Evolutionary conservation across 495 filamentous ascomycete genomes (phyloP), one percentile per base, ranked within the genome.

Genomic region (Entonaema liquescens): DNA sequence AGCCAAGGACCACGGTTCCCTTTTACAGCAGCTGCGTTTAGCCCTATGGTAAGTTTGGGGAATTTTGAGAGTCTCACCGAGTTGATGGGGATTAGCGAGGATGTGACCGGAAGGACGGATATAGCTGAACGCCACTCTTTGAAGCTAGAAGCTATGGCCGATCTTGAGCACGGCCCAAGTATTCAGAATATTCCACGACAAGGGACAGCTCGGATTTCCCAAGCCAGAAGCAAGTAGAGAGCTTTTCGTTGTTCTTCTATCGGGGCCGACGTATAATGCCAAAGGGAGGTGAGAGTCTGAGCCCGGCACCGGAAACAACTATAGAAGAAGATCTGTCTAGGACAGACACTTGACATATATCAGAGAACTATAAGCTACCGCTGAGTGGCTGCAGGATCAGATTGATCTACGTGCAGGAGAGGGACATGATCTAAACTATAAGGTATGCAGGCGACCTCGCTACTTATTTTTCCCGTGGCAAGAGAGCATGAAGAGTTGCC

Each of bases 91-190:
- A 49, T 35, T 28, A 70, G 53, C 53, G 61, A 58, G 57, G 65
- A 42, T 65, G 64, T 73, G 57, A 70, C 47, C 19, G 59, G 57
- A 47, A 28, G 54, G 31, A 70, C 42, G 42, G 44, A 26, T 67
- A 74, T 74, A 74, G 60, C 60, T 70, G 54, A 33, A 66, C 65
- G 62, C 75, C 75, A 77, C 75, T 54, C 68, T 75, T 29, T 67
- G 42, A 72, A 63, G 59, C 62, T 59, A 67, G 64, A 74, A 67
- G 65, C 65, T 72, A 40, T 71, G 70, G 60, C 70, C 63, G 64
- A 65, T 68, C 38, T 36, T 65, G 56, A 38, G 70, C 70, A 68
- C 70, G 70, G 56, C 29, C 63, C 67, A 73, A 53, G 64, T 57
- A 68, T 58, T 44, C 53, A 25, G 31, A 31, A 44, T 49, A 62